Conservation (phyloP, 2,329 filamentous ascomycete genomes). For the Xylariomycetidae sp. region DNA sequence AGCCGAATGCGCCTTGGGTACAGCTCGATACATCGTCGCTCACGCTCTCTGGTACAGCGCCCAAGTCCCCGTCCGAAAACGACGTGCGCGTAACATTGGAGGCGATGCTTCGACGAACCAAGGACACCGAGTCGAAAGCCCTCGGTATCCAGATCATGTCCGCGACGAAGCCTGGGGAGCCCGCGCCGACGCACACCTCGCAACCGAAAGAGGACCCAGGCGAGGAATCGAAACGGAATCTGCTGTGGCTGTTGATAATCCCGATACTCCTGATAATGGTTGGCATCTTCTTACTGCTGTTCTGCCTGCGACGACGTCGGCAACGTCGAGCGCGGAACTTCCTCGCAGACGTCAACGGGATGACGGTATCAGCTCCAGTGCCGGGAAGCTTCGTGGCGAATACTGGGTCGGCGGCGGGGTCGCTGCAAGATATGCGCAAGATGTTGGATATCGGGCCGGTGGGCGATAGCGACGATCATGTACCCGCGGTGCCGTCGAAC, state of each 20-base stretch:
- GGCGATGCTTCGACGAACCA: slow-evolving; percentile 16
- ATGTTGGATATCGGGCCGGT: slow-evolving; percentile 15
- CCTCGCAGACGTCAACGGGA: slow-evolving; percentile 9
- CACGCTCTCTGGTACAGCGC: slow-evolving; percentile 21
- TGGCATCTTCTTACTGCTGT: slow-evolving; percentile 15
- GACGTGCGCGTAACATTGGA: slow-evolving; percentile 15
- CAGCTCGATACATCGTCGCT: slow-evolving; percentile 21
- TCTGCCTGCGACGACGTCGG: slow-evolving; percentile 18
- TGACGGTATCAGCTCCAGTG: slow-evolving; percentile 25
- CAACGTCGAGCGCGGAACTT: slow-evolving; percentile 10
- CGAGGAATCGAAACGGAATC: slow-evolving; percentile 13
- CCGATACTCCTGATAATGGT: slow-evolving; percentile 16
- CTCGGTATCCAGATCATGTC: slow-evolving; percentile 16
- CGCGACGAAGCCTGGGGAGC: slow-evolving; percentile 1
- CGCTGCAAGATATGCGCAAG: slow-evolving; percentile 11
- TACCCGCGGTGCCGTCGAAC: slow-evolving; percentile 8
- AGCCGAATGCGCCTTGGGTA: slow-evolving; percentile 26
- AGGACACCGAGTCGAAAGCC: slow-evolving; percentile 17
- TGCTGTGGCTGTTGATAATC: slow-evolving; percentile 24
- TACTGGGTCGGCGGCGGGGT: slow-evolving; percentile 12
- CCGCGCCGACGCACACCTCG: slow-evolving; percentile 6
- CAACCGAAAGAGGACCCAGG: slow-evolving; percentile 5
- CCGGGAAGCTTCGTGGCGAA: slow-evolving; percentile 22
- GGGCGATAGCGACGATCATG: background rate
- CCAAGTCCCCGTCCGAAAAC: slow-evolving; percentile 6